Conservation (phyloP, 768 basidiomycete species). For the Goffeauzyma gilvescens region DNA sequence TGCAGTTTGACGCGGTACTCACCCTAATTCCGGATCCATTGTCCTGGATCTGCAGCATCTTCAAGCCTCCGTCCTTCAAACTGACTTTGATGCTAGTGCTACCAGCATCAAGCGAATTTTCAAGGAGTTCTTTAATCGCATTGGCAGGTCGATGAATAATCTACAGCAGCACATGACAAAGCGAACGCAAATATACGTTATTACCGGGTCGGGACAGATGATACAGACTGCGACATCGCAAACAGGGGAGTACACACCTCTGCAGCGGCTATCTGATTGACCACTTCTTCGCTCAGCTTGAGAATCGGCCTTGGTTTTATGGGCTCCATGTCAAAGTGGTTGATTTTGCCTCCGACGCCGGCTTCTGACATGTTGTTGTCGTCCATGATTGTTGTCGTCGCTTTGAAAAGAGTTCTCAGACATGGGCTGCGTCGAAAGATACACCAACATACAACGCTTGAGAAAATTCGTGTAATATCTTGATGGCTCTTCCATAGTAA, state of each 20-base stretch:
- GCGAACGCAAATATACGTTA: not conserved
- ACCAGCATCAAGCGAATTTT: constrained; percentile 88
- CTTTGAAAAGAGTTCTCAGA: too few species aligned
- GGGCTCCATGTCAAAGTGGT: too few species aligned
- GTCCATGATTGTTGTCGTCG: too few species aligned
- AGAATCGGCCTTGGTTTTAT: constrained; percentile 39
- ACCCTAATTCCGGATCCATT: constrained; percentile 90
- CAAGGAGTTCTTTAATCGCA: constrained; percentile 84
- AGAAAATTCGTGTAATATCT: too few species aligned
- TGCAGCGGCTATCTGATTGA: constrained; percentile 69
- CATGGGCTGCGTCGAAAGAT: too few species aligned
- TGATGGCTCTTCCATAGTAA: too few species aligned
- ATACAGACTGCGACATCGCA: constrained; percentile 27
- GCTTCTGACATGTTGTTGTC: too few species aligned
- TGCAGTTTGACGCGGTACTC: constrained; percentile 20
- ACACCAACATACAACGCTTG: too few species aligned
- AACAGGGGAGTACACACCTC: constrained; percentile 33
- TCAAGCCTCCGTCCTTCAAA: constrained; percentile 88
- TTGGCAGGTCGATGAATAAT: constrained; percentile 80
- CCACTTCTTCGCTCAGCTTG: constrained; percentile 59
- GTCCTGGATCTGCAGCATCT: constrained; percentile 84
- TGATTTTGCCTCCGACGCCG: too few species aligned
- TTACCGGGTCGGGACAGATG: constrained; percentile 39
- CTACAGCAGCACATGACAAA: constrained; percentile 38
- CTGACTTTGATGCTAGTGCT: constrained; percentile 68